phyloP scores from a whole-genome alignment of 305 asterid genomes.

The Fraxinus paxiana region DNA sequence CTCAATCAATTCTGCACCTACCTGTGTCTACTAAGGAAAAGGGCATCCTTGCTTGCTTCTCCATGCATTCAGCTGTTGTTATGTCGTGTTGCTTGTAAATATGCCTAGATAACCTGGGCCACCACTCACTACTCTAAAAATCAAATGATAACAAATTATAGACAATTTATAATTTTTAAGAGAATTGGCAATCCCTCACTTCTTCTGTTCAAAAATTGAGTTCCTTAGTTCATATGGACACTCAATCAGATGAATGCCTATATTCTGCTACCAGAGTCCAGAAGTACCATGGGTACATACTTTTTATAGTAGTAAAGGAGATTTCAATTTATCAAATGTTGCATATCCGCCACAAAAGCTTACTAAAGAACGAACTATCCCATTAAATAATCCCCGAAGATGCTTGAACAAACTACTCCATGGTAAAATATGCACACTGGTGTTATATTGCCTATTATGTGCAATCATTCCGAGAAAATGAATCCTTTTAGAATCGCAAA shows the following conservation, averaged over 20 bases:
- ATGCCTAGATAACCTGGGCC: background rate
- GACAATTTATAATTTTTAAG: background rate
- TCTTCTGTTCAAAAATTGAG: background rate
- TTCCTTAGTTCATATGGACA: background rate
- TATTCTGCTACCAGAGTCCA: background rate
- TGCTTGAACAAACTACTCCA: conserved; percentile 5
- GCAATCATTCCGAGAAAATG: background rate
- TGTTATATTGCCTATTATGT: background rate
- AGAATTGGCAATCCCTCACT: background rate
- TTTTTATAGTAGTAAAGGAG: background rate
- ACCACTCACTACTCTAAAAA: background rate
- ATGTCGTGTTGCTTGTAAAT: background rate
- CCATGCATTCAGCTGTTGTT: background rate
- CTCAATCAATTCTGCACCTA: background rate
- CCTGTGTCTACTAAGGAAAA: background rate
- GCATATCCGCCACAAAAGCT: background rate
- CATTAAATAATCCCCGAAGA: background rate
- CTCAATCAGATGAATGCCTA: background rate
- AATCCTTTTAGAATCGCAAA: background rate
- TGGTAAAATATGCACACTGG: background rate
- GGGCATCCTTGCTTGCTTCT: background rate
- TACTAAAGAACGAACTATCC: background rate
- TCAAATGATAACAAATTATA: background rate
- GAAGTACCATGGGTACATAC: background rate
- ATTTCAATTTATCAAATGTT: background rate